Base-by-base conservation (phyloP, 306 rosid genomes). In the Cercis canadensis region DNA sequence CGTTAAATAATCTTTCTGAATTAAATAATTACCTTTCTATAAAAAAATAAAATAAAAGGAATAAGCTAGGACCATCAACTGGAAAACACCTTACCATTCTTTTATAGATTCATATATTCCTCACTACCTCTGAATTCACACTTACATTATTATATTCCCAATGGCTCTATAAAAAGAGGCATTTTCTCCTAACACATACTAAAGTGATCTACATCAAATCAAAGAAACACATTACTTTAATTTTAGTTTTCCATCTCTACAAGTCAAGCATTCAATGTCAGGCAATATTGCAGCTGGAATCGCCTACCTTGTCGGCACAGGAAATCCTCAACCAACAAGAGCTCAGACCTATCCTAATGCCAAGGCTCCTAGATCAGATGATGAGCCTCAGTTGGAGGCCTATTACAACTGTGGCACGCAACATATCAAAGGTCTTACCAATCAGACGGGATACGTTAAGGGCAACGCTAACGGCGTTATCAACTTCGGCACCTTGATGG, bases 391-490 rank as follows among this genome's bases (percentile, higher is more conserved):
- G 5, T 13, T 7, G n/a, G 49, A 0, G 0, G 18, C 11, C 18
- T 79, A 67, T 52, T 16, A 32, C 10, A 80, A 74, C 54, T 4
- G 65, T 12, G 67, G 32, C 0, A 40, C 16, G 29, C 84, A 74
- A 51, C 51, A 69, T 21, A 65, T 80, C 6, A 80, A 80, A 44
- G 84, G 84, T 51, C 84, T 80, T 43, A 64, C 77, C 2, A 80
- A 80, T 32, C 80, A 64, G 13, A 80, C 84, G 57, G 84, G 84
- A 12, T 70, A 64, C 8, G 81, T 80, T 4, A 80, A 70, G 69
- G 84, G 84, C 16, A 75, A 80, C 33, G 78, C 84, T 58, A 80
- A 80, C 58, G 84, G 84, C 2, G 74, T 58, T 46, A 75, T 80
- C 74, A 80, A 80, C 81, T 70, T 75, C 57, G 81, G 81, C 3